A percentile compares a stretch with the other conserved stretches of the same genome.
Evolutionary conservation across 192 early-diverging fungal species (phyloP).

Genomic region (Backusella circina): DNA sequence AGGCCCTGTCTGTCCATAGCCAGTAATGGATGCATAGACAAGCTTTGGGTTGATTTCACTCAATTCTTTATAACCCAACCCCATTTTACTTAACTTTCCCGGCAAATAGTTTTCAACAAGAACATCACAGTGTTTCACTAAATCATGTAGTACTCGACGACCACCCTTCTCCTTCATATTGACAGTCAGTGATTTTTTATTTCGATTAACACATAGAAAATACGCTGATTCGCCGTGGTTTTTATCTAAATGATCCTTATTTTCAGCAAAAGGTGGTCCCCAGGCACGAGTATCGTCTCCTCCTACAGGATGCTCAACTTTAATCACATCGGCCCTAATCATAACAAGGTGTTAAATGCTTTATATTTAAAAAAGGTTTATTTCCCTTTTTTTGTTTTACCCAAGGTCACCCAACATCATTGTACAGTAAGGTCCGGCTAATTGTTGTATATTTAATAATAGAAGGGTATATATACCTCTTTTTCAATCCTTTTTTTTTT

Average conservation of each 20-base stretch:
- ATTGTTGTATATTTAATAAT: neutral
- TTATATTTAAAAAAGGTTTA: neutral
- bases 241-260: constrained; percentile 28
- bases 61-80: constrained; percentile 74
- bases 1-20: constrained; percentile 88
- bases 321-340: constrained; percentile 80
- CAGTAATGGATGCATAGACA: constrained; percentile 83
- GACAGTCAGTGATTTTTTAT: constrained; percentile 87
- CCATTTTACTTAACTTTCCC: constrained; percentile 74
- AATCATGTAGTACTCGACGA: constrained; percentile 56
- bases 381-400: constrained; percentile 22
- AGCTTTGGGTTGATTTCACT: constrained; percentile 66
- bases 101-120: constrained; percentile 93
- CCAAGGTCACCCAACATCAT: constrained; percentile 77
- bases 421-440: constrained; percentile 77
- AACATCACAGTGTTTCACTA: constrained; percentile 72
- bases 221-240: constrained; percentile 72
- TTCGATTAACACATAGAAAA: constrained; percentile 88
- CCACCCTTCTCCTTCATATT: constrained; percentile 74
- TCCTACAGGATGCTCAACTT: constrained; percentile 76
- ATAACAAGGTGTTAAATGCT: neutral
- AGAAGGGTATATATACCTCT: neutral
- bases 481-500: neutral
- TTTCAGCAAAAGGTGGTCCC: constrained; percentile 65
- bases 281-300: constrained; percentile 91